Evolutionary conservation across 148 eudicot species (phyloP), one percentile per base, ranked within the genome.

Genomic region (Chenopodium quinoa): DNA sequence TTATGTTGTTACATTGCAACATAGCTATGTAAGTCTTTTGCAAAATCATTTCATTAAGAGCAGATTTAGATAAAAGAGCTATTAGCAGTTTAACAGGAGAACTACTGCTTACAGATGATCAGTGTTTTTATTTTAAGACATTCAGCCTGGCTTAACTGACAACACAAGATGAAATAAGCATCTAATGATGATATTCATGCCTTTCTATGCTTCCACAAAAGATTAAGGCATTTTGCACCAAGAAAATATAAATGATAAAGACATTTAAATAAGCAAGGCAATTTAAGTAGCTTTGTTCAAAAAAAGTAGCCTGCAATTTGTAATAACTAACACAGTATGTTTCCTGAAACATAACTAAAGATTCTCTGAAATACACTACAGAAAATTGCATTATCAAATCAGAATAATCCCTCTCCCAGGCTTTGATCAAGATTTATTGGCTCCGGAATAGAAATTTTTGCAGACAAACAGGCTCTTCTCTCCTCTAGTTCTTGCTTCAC

Each of bases 401-500:
- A 69, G 72, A 13, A 63, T 7, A 78, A 9, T 11, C 58, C 80
- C 22, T 65, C 31, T 54, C 75, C 81, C 9, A 79, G 11, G 52
- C 47, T 54, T 7, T 70, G 10, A 37, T 79, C 75, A 9, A 70
- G 75, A 79, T 79, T 54, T 23, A 56, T 58, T 71, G 37, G 10
- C 69, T 58, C 68, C 0, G 56, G 48, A 34, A 71, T 71, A 71
- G 68, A 31, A 79, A 71, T 7, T 25, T 20, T 56, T 11, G 68
- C 65, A n/a, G 68, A 32, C 29, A 71, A 63, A 37, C 3, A 12
- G 3, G 76, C 69, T 37, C 52, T 54, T 4, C 13, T 60, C 48
- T 70, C 70, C 37, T 72, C 67, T 4, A 80, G 37, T 32, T 71
- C 82, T 60, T 72, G 37, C 82, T 72, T 71, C 16, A 16, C n/a